These are phyloP conservation scores for Penstemon newberryi DNA, from an alignment of 257 asterid genomes.

Conservation along the genomic window DNA sequence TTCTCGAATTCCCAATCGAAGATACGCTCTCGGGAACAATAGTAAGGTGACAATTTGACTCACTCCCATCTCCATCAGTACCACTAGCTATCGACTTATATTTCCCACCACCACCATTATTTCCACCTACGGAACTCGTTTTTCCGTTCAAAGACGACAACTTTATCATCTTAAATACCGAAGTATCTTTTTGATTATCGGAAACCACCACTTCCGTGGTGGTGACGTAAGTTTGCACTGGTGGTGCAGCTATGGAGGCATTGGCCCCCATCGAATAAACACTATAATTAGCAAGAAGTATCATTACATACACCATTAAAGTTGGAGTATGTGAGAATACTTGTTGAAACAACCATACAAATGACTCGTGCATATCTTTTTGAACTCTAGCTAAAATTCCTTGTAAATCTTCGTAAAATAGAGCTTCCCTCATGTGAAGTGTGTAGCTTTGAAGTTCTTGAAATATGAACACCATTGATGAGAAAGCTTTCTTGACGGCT, in stretches of 20 bases:
- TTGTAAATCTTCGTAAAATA: slow-evolving; percentile 75
- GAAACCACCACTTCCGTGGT: slow-evolving; percentile 37
- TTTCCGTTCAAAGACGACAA: slow-evolving; percentile 59
- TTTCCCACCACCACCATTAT: slow-evolving; percentile 71
- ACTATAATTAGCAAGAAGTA: slow-evolving; percentile 84
- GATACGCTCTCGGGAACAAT: slow-evolving; percentile 46
- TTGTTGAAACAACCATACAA: slow-evolving; percentile 95
- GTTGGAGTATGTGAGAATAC: slow-evolving; percentile 93
- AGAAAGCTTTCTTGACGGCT: slow-evolving; percentile 81
- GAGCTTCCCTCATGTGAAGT: slow-evolving; percentile 71
- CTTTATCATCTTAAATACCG: slow-evolving; percentile 43
- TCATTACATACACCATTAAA: slow-evolving; percentile 90
- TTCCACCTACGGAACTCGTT: slow-evolving; percentile 58
- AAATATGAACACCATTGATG: slow-evolving; percentile 93
- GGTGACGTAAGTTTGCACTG: slow-evolving; percentile 33
- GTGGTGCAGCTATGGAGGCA: slow-evolving; percentile 54
- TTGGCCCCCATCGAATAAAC: slow-evolving; percentile 67
- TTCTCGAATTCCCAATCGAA: slow-evolving; percentile 40
- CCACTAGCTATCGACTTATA: slow-evolving; percentile 53
- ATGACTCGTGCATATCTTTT: slow-evolving; percentile 81
- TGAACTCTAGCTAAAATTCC: slow-evolving; percentile 76
- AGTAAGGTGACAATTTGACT: slow-evolving; percentile 34
- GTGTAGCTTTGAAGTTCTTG: slow-evolving; percentile 79
- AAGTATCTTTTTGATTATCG: slow-evolving; percentile 44
- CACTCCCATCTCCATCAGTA: slow-evolving; percentile 75